A percentile compares a stretch with the other conserved stretches of the same genome.
Evolutionary conservation across 2,329 filamentous ascomycete species (phyloP).

Genomic region (Blastomyces gilchristii): DNA sequence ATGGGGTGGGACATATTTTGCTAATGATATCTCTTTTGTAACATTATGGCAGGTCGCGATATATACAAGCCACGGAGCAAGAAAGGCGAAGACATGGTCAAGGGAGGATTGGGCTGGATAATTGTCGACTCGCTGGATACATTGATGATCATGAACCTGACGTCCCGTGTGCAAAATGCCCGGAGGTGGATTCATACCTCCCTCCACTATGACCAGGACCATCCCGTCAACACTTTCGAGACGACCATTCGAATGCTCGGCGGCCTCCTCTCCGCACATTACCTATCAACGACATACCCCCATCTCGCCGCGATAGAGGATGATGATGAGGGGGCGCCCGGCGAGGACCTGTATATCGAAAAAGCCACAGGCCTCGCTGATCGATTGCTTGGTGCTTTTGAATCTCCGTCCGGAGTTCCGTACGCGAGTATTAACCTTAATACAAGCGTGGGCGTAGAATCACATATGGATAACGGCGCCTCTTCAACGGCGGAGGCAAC

Average conservation of each 20-base stretch:
- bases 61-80: conserved; percentile 79
- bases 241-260: conserved; percentile 97
- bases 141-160: conserved; percentile 96
- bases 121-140: conserved; percentile 95
- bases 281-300: conserved; percentile 76
- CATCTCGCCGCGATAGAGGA: conserved; percentile 64
- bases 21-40: conserved; percentile 17
- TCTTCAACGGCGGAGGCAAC: conserved; percentile 92
- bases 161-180: conserved; percentile 70
- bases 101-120: conserved; percentile 90
- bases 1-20: conserved; percentile 11
- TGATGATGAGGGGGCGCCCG: conserved; percentile 59
- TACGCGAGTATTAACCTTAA: conserved; percentile 84
- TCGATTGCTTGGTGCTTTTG: conserved; percentile 75
- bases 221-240: conserved; percentile 96
- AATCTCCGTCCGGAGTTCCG: conserved; percentile 75
- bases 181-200: conserved; percentile 77
- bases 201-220: conserved; percentile 78
- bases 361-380: conserved; percentile 91
- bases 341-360: conserved; percentile 89
- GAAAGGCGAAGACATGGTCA: conserved; percentile 70
- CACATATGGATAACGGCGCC: conserved; percentile 75
- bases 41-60: conserved; percentile 53
- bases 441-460: conserved; percentile 62
- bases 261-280: conserved; percentile 84